Conservation (phyloP, 306 rosid genomes). For the Prunus salicina region DNA sequence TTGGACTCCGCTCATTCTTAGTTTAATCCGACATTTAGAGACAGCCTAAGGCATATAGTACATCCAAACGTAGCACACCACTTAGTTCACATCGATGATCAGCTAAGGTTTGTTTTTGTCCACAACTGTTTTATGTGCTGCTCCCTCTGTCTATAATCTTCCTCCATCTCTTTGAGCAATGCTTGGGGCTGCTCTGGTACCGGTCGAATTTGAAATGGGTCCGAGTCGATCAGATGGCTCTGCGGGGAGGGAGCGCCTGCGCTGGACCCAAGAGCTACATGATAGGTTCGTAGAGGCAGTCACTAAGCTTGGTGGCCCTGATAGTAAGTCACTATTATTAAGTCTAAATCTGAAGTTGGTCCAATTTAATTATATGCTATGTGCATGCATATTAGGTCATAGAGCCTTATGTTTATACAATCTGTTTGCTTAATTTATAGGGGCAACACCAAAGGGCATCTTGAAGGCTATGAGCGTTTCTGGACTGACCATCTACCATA, state of each 20-base stretch:
- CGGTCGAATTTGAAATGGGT: constrained; percentile 32
- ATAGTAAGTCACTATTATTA: constrained; percentile 47
- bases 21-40: constrained; percentile 40
- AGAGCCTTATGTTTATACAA: background rate
- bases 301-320: constrained; percentile 74
- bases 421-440: constrained; percentile 21
- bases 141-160: constrained; percentile 7
- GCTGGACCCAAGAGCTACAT: constrained; percentile 73
- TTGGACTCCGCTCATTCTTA: constrained; percentile 16
- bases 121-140: constrained; percentile 12
- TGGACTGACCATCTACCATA: constrained; percentile 56
- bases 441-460: constrained; percentile 83
- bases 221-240: constrained; percentile 39
- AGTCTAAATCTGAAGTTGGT: background rate
- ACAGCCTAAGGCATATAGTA: constrained; percentile 38
- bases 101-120: constrained; percentile 18
- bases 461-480: constrained; percentile 46
- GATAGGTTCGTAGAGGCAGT: constrained; percentile 63
- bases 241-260: constrained; percentile 50
- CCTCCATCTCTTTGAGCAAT: background rate
- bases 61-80: constrained; percentile 15
- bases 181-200: background rate
- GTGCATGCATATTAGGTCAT: too few species aligned
- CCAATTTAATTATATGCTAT: too few species aligned
- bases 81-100: constrained; percentile 57